Conservation (phyloP, 257 asterid species). For the Verbascum thapsus region DNA sequence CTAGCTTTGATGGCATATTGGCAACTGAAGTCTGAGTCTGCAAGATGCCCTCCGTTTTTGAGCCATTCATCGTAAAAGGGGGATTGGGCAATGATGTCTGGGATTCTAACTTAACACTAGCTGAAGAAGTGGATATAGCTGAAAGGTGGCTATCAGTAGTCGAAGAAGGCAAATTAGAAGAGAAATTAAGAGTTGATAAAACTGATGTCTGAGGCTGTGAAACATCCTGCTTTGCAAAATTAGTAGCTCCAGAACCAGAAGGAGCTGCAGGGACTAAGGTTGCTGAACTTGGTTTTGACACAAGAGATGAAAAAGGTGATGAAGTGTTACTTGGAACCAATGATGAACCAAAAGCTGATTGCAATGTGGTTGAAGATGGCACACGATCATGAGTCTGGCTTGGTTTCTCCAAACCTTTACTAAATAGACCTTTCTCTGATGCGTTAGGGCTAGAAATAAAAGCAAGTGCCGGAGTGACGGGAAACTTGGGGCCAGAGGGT, state of each 20-base stretch:
- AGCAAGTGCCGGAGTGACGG: conserved; percentile 37
- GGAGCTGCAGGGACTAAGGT: conserved; percentile 35
- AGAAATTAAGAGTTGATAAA: conserved; percentile 33
- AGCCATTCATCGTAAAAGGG: conserved; percentile 29
- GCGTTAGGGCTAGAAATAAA: conserved; percentile 38
- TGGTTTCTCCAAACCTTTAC: conserved; percentile 34
- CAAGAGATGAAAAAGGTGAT: conserved; percentile 41
- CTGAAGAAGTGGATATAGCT: conserved; percentile 34
- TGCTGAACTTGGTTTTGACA: conserved; percentile 43
- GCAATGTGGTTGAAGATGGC: conserved; percentile 36
- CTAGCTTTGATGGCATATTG: conserved; percentile 35
- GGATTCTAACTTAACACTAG: conserved; percentile 35
- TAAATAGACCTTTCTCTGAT: conserved; percentile 39
- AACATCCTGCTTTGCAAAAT: conserved; percentile 35
- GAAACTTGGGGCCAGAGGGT: conserved; percentile 34
- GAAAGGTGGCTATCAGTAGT: conserved; percentile 34
- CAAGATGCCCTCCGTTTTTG: conserved; percentile 37
- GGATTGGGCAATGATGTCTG: conserved; percentile 39
- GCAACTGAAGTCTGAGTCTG: conserved; percentile 33
- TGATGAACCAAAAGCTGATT: conserved; percentile 36
- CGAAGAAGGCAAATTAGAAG: conserved; percentile 38
- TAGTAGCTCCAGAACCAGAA: conserved; percentile 42
- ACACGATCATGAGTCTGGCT: conserved; percentile 34
- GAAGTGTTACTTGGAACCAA: conserved; percentile 34
- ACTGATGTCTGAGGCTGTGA: conserved; percentile 42